Evolutionary conservation across 2,329 filamentous ascomycete species (phyloP).

Genomic region (Pestalotiopsis sp.): DNA sequence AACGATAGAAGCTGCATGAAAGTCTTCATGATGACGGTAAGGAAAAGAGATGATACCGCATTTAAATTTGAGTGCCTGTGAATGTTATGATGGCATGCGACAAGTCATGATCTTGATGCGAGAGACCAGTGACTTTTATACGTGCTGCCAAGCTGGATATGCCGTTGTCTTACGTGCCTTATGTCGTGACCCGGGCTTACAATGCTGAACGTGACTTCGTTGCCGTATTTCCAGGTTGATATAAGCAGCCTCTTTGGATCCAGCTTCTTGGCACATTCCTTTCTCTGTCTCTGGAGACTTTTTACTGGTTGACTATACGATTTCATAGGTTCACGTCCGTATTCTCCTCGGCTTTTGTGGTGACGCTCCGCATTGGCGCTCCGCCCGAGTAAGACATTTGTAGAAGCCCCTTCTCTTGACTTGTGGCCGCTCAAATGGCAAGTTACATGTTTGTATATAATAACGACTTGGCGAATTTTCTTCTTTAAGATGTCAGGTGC

Average conservation of each 20-base stretch:
- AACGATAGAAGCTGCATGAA: slow-evolving; percentile 22
- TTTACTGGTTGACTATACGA: background rate
- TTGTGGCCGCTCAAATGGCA: background rate
- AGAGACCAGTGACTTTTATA: background rate
- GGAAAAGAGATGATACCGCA: background rate
- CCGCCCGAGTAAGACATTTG: background rate
- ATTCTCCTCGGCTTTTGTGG: background rate
- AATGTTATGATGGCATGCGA: background rate
- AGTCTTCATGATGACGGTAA: slow-evolving; percentile 26
- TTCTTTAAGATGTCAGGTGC: background rate
- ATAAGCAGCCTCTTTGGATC: background rate
- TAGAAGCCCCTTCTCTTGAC: background rate
- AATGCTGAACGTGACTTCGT: background rate
- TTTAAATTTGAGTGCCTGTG: background rate
- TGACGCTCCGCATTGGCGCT: background rate
- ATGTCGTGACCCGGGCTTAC: background rate
- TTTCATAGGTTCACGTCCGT: background rate
- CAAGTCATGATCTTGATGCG: background rate
- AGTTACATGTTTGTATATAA: background rate
- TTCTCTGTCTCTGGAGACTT: background rate
- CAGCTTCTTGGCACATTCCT: background rate
- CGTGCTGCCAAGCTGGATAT: background rate
- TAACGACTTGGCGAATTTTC: background rate
- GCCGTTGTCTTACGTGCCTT: background rate
- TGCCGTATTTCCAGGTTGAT: background rate